phyloP scores from a whole-genome alignment of 1,284 basidiomycete genomes.

The Cystobasidiaceae sp. region DNA sequence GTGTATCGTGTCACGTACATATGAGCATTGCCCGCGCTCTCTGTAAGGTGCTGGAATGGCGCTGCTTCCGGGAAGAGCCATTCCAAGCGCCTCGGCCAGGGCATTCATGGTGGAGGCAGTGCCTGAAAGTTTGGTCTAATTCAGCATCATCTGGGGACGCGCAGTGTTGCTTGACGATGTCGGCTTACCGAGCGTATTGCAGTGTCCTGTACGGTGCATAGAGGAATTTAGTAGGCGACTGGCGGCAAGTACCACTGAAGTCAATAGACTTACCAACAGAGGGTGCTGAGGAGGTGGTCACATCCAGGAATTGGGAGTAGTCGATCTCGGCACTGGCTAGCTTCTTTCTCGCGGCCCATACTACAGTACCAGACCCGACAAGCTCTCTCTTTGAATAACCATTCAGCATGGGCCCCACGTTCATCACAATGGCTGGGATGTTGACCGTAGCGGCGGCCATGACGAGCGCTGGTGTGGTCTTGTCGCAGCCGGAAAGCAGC shows the following conservation, averaged over 20 bases:
- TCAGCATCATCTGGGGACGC: neutral
- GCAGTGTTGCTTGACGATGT: too few species aligned
- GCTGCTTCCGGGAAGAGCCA: constrained; percentile 73
- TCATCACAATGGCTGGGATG: constrained; percentile 45
- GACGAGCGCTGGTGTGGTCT: constrained; percentile 47
- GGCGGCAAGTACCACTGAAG: neutral
- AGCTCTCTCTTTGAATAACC: constrained; percentile 44
- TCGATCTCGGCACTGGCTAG: constrained; percentile 45
- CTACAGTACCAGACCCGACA: constrained; percentile 47
- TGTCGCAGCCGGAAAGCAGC: constrained; percentile 48
- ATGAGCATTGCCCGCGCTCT: constrained; percentile 23
- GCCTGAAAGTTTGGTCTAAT: constrained; percentile 53
- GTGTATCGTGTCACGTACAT: neutral
- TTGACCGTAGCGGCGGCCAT: constrained; percentile 46
- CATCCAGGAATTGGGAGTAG: constrained; percentile 44
- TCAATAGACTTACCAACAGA: constrained; percentile 34
- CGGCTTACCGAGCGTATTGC: constrained; percentile 47
- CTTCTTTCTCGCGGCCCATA: constrained; percentile 46
- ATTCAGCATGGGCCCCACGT: constrained; percentile 48
- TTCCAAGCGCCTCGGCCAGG: constrained; percentile 82
- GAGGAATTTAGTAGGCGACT: neutral
- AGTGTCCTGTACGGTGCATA: constrained; percentile 42
- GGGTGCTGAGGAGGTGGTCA: constrained; percentile 45
- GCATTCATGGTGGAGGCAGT: constrained; percentile 97
- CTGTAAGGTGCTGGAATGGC: constrained; percentile 26